phyloP scores from a whole-genome alignment of 2,329 filamentous ascomycete genomes.

The Phyllosticta ampelicida region DNA sequence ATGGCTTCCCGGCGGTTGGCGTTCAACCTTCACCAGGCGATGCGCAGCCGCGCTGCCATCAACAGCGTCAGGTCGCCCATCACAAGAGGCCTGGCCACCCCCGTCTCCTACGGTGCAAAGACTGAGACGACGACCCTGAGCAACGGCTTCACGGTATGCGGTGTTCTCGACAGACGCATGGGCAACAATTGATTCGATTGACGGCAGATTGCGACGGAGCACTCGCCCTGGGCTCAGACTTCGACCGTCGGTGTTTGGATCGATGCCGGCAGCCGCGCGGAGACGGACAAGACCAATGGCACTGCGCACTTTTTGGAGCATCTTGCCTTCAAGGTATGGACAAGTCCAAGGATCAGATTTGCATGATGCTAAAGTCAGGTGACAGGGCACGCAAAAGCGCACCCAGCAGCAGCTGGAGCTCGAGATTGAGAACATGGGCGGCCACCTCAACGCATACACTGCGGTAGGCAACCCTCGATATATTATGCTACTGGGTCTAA shows the following conservation, averaged over 20 bases:
- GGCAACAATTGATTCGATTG: slow-evolving; percentile 24
- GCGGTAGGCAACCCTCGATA: slow-evolving; percentile 55
- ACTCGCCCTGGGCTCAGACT: slow-evolving; percentile 96
- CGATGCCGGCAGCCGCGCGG: slow-evolving; percentile 93
- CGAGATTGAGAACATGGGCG: slow-evolving; percentile 99
- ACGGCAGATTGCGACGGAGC: slow-evolving; percentile 82
- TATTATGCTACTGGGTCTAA: slow-evolving; percentile 5
- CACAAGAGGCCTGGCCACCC: slow-evolving; percentile 82
- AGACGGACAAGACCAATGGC: slow-evolving; percentile 97
- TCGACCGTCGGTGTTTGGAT: slow-evolving; percentile 99
- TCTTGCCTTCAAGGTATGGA: slow-evolving; percentile 90
- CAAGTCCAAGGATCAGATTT: slow-evolving; percentile 4
- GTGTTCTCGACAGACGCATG: slow-evolving; percentile 11
- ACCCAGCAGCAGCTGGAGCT: slow-evolving; percentile 96
- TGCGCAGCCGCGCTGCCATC: slow-evolving; percentile 79
- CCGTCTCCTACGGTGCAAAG: slow-evolving; percentile 61
- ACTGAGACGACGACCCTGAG: slow-evolving; percentile 93
- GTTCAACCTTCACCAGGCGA: slow-evolving; percentile 81
- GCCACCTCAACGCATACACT: slow-evolving; percentile 98
- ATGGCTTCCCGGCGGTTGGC: slow-evolving; percentile 98
- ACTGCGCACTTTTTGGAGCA: slow-evolving; percentile 99
- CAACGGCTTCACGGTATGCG: slow-evolving; percentile 86
- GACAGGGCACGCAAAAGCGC: slow-evolving; percentile 80
- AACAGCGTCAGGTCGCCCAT: slow-evolving; percentile 61
- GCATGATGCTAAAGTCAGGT: slow-evolving; percentile 18